Evolutionary conservation across 345 rosid species (phyloP).

Genomic region (Eucalyptus guilfoylei): DNA sequence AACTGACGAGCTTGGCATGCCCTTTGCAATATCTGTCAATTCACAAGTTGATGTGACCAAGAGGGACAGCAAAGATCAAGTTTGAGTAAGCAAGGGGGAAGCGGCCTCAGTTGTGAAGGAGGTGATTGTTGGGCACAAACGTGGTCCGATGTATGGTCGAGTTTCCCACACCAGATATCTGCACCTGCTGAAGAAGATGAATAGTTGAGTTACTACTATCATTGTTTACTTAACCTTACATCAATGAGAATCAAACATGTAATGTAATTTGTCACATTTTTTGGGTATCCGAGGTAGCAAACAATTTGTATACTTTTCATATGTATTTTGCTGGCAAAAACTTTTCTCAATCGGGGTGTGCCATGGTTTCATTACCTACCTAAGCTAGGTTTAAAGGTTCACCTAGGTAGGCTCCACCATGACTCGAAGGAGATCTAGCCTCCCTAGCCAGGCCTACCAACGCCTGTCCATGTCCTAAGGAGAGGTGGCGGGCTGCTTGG

Average conservation of each 20-base stretch:
- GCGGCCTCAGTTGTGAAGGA: slow-evolving; percentile 54
- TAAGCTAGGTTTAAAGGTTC: too few species aligned
- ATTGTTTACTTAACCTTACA: not conserved
- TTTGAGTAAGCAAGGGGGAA: slow-evolving; percentile 44
- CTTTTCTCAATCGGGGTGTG: too few species aligned
- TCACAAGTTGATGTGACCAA: slow-evolving; percentile 55
- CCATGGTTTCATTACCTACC: too few species aligned
- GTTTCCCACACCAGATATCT: slow-evolving; percentile 43
- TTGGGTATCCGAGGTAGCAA: not conserved
- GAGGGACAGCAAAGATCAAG: slow-evolving; percentile 79
- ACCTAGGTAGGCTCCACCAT: too few species aligned
- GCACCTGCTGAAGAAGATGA: slow-evolving; percentile 17
- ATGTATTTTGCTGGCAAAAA: too few species aligned
- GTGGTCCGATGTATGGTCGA: slow-evolving; percentile 64
- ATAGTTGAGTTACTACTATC: not conserved
- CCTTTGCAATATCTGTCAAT: slow-evolving; percentile 76
- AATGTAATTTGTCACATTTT: not conserved
- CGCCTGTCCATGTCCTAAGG: too few species aligned
- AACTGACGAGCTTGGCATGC: slow-evolving; percentile 87
- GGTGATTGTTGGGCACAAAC: slow-evolving; percentile 42
- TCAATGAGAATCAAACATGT: not conserved
- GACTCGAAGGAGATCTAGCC: too few species aligned
- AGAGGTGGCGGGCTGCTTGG: too few species aligned
- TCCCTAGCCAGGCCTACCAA: too few species aligned
- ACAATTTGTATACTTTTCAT: not conserved